phyloP scores from a whole-genome alignment of 2,329 filamentous ascomycete species.

The Microsporum canis region DNA sequence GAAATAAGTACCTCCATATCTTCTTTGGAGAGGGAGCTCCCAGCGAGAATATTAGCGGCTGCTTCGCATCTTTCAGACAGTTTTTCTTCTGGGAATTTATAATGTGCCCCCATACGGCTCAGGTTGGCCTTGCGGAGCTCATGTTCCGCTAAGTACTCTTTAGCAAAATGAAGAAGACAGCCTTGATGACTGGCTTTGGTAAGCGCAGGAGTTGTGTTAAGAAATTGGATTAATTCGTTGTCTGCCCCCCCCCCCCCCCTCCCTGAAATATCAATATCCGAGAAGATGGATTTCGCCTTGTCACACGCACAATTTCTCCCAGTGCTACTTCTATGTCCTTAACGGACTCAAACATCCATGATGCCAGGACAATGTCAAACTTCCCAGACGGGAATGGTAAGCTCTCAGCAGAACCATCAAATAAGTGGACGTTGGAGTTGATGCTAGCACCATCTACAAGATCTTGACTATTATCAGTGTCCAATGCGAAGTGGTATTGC shows the following conservation, averaged over 20 bases:
- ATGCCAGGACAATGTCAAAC: conserved; percentile 6
- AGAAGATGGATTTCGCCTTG: background rate
- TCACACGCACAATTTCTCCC: conserved; percentile 4
- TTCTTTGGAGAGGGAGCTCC: background rate
- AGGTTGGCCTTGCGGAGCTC: background rate
- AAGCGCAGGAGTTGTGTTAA: conserved; percentile 5
- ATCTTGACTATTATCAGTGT: background rate
- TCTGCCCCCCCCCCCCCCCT: too few relatives aligned
- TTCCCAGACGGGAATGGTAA: conserved; percentile 4
- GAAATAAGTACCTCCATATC: background rate
- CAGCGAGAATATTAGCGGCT: background rate
- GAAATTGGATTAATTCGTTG: conserved; percentile 3
- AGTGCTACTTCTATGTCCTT: background rate
- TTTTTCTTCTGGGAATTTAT: background rate
- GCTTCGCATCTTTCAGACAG: background rate
- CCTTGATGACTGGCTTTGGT: conserved; percentile 5
- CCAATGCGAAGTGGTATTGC: background rate
- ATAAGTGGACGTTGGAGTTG: background rate
- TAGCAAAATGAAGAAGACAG: background rate
- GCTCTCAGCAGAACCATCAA: conserved; percentile 1
- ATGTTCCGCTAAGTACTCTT: background rate
- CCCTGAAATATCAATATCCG: conserved; percentile 7
- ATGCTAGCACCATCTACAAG: background rate
- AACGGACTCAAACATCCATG: conserved; percentile 1
- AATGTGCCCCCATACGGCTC: background rate